Conservation (phyloP, 169 alveolate species). For the Pseudocohnilembus persalinus region DNA sequence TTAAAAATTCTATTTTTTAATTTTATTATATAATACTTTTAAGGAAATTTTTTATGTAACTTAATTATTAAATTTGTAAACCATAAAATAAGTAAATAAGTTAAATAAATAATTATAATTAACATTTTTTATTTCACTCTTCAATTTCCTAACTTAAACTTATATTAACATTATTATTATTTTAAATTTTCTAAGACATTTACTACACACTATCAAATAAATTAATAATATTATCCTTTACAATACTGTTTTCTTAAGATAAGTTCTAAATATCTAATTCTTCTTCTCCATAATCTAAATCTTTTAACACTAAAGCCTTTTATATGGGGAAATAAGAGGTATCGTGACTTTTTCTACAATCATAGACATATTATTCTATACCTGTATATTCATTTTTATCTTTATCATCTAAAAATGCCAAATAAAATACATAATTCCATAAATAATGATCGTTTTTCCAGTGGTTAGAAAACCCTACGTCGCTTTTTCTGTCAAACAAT, state of each 20-base stretch:
- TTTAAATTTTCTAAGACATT: too few species aligned
- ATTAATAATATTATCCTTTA: too few species aligned
- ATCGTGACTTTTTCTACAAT: conserved; percentile 49
- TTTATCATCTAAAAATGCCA: conserved; percentile 73
- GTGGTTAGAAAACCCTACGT: conserved; percentile 71
- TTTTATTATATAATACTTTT: too few species aligned
- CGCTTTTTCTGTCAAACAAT: conserved; percentile 69
- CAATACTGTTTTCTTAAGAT: background rate
- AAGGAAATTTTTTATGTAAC: too few species aligned
- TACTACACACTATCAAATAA: too few species aligned
- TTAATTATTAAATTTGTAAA: too few species aligned
- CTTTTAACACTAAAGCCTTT: conserved; percentile 56
- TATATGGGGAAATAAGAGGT: conserved; percentile 75
- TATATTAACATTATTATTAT: too few species aligned
- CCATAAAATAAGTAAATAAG: too few species aligned
- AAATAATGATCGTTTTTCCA: conserved; percentile 65
- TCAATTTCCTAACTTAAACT: too few species aligned
- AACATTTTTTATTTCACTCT: too few species aligned
- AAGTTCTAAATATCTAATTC: background rate
- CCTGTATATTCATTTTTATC: conserved; percentile 75
- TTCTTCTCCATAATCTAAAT: conserved; percentile 26
- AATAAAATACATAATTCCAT: conserved; percentile 74
- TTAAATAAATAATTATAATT: too few species aligned
- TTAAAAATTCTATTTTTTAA: too few species aligned
- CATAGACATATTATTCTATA: conserved; percentile 70